These are phyloP conservation scores for Gnomoniopsis sp. DNA, from an alignment of 2,329 filamentous ascomycete genomes.

Conservation along the genomic window DNA sequence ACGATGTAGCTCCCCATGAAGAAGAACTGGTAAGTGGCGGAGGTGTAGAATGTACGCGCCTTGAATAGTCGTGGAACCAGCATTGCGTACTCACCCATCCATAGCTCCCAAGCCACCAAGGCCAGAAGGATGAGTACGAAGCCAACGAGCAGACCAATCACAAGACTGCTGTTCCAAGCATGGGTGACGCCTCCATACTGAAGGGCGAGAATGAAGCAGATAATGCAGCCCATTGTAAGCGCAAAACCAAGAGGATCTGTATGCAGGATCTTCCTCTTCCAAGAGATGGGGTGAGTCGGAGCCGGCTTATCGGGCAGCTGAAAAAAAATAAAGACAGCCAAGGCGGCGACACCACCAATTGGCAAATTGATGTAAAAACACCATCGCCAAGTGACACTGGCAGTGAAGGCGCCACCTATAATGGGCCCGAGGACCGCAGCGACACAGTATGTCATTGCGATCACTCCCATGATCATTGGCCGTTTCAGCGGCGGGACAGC, in stretches of 20 bases:
- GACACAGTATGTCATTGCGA: conserved; percentile 18
- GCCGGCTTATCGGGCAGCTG: conserved; percentile 29
- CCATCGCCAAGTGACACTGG: conserved; percentile 26
- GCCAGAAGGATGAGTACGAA: conserved; percentile 22
- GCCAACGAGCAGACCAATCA: conserved; percentile 34
- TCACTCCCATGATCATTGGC: conserved; percentile 20
- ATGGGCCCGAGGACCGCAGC: conserved; percentile 25
- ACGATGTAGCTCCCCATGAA: conserved; percentile 42
- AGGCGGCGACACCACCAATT: conserved; percentile 25
- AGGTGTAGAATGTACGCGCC: conserved; percentile 40
- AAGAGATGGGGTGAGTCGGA: conserved; percentile 24
- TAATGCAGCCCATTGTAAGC: conserved; percentile 35
- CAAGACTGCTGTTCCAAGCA: conserved; percentile 30
- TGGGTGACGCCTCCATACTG: conserved; percentile 40
- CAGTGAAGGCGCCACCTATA: conserved; percentile 25
- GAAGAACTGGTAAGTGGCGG: conserved; percentile 38
- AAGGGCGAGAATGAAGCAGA: conserved; percentile 38
- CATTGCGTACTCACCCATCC: conserved; percentile 45
- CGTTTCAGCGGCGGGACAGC: conserved; percentile 22
- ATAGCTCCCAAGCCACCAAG: conserved; percentile 31
- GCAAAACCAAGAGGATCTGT: conserved; percentile 38
- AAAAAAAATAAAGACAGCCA: conserved; percentile 32
- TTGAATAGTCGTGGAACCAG: conserved; percentile 42
- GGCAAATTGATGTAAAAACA: conserved; percentile 32
- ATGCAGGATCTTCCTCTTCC: conserved; percentile 37